Evolutionary conservation across 495 filamentous ascomycete genomes (phyloP), one percentile per base, ranked within the genome.

Genomic region (Penicillium parvum): DNA sequence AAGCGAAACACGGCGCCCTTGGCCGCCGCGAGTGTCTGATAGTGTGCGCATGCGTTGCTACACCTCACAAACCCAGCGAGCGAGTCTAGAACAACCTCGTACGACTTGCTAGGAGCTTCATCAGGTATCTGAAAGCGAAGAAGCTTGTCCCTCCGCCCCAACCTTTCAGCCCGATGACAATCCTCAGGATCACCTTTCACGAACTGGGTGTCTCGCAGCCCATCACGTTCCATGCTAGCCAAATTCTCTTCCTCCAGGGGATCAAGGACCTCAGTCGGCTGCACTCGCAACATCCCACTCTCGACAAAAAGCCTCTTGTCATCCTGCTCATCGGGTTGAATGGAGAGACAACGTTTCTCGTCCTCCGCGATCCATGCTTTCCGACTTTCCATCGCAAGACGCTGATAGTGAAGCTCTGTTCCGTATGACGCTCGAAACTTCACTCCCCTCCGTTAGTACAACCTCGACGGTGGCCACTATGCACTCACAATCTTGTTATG

Each of bases 391-490:
- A 52, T 20, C 8, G 49, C 49, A 8, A 52, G 39, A 17, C 50
- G 50, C 21, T 53, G 50, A 21, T 53, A 53, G 16, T 53, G 50
- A 21, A 41, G 25, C 22, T 53, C 37, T 6, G 35, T 49, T 4
- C 50, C 50, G 37, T 53, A 53, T 1, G 45, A 53, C 12, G 50
- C 50, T 17, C 50, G 50, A 11, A 49, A 53, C 50, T 53, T n/a
- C n/a, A 23, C 7, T 6, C 4, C 1, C 5, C 0, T 25, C 18
- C 18, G 5, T 40, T n/a, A 32, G 25, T 10, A 3, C 3, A 7
- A 17, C 21, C 9, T 23, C 12, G 10, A 5, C 8, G 16, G 11
- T 20, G n/a, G n/a, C n/a, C n/a, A n/a, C n/a, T n/a, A n/a, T n/a
- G n/a, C n/a, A 14, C 49, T 16, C 18, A 52, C 49, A 3, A 52